Evolutionary conservation across 768 basidiomycete species (phyloP).

Genomic region (Suillus subalutaceus): DNA sequence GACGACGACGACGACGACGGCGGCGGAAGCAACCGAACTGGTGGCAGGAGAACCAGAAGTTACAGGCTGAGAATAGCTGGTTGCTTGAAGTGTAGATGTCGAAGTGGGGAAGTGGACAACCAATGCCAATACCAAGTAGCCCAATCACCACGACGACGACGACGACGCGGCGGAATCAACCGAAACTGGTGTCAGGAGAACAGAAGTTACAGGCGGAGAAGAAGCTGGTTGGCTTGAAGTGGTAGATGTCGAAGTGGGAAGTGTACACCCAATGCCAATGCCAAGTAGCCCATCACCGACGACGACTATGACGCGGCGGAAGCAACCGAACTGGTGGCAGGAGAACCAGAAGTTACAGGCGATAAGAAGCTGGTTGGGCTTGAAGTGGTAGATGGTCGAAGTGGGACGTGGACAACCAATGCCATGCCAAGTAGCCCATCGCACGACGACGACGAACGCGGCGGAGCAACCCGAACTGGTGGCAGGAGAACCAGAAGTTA

Average conservation of each 20-base stretch:
- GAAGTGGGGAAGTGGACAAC: slow-evolving; percentile 21
- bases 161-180: background rate
- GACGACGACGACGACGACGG: too few species aligned
- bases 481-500: slow-evolving; percentile 1
- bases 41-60: too few species aligned
- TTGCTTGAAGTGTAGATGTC: too few species aligned
- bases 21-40: too few species aligned
- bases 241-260: slow-evolving; percentile 11
- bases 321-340: slow-evolving; percentile 4
- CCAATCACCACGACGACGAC: too few species aligned
- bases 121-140: slow-evolving; percentile 22
- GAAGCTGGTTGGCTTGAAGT: background rate
- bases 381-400: slow-evolving; percentile 8
- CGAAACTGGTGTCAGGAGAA: slow-evolving; percentile 7
- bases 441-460: slow-evolving; percentile 1
- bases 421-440: slow-evolving; percentile 21
- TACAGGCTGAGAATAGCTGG: too few species aligned
- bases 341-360: slow-evolving; percentile 4
- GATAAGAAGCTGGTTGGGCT: background rate
- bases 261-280: slow-evolving; percentile 21
- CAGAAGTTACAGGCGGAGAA: background rate
- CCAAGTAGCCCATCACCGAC: slow-evolving; percentile 21
- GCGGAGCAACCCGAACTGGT: background rate
- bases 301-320: background rate
- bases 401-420: slow-evolving; percentile 18